Percentiles rank a stretch among this genome's conserved stretches.
Conservation (phyloP, 257 asterid species). For the Solanum rostratum region DNA sequence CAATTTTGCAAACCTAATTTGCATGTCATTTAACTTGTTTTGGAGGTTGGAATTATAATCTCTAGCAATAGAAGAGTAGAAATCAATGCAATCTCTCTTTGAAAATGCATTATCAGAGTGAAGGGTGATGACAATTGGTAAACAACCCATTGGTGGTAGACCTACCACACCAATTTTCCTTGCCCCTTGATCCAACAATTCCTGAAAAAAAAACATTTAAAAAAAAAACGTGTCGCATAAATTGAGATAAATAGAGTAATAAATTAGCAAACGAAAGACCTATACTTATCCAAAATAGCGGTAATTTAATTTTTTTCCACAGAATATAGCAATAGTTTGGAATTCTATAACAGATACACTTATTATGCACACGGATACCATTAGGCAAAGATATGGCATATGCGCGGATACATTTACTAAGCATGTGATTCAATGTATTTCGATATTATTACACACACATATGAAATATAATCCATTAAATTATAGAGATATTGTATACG, state of each 20-base stretch:
- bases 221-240: neutral
- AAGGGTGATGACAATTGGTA: constrained; percentile 48
- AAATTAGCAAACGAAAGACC: neutral
- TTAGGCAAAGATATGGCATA: no score
- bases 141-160: constrained; percentile 68
- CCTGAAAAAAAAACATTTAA: constrained; percentile 21
- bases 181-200: constrained; percentile 43
- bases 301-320: neutral
- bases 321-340: neutral
- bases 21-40: constrained; percentile 13
- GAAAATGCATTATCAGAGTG: constrained; percentile 12
- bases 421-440: neutral
- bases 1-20: neutral
- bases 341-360: neutral
- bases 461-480: neutral
- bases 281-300: neutral
- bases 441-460: neutral
- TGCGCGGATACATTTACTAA: neutral
- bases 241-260: neutral
- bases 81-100: constrained; percentile 29
- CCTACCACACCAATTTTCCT: constrained; percentile 63
- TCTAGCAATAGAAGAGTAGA: constrained; percentile 26
- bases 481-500: neutral
- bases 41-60: constrained; percentile 43
- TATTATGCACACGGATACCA: neutral